Conservation (phyloP, 768 basidiomycete genomes). For the Lentinula sp. region DNA sequence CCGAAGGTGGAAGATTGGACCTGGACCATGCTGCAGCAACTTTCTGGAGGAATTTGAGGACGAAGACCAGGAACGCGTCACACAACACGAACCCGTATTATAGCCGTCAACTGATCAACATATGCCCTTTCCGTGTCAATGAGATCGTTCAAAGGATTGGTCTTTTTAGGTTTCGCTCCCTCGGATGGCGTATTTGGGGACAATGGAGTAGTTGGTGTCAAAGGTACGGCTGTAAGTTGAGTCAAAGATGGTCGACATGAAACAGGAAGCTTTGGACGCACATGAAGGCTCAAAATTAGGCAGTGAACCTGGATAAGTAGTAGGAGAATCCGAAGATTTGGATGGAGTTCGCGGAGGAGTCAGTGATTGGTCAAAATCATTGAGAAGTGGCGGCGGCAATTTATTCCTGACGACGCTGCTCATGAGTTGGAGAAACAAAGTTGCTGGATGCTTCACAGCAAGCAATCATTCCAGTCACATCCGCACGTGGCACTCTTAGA, state of each 20-base stretch:
- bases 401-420: not conserved
- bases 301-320: not conserved
- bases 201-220: slow-evolving; percentile 30
- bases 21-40: slow-evolving; percentile 98
- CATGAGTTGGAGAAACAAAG: not conserved
- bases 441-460: not conserved
- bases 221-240: slow-evolving; percentile 19
- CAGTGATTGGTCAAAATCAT: not conserved
- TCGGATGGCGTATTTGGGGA: slow-evolving; percentile 24
- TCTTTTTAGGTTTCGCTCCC: slow-evolving; percentile 47
- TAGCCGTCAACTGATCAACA: slow-evolving; percentile 82
- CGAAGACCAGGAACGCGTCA: not conserved
- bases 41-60: slow-evolving; percentile 49
- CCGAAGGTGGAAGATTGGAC: slow-evolving; percentile 86
- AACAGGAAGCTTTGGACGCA: not conserved
- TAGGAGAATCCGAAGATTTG: not conserved
- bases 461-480: not conserved
- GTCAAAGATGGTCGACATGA: not conserved
- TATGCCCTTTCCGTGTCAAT: slow-evolving; percentile 91
- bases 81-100: slow-evolving; percentile 71
- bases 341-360: not conserved
- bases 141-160: slow-evolving; percentile 86
- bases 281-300: not conserved
- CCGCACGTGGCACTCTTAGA: not conserved
- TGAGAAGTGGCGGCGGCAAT: not conserved